These are phyloP conservation scores for Yamadazyma jaroonii DNA, from an alignment of 1,139 yeast species.

Conservation along the genomic window DNA sequence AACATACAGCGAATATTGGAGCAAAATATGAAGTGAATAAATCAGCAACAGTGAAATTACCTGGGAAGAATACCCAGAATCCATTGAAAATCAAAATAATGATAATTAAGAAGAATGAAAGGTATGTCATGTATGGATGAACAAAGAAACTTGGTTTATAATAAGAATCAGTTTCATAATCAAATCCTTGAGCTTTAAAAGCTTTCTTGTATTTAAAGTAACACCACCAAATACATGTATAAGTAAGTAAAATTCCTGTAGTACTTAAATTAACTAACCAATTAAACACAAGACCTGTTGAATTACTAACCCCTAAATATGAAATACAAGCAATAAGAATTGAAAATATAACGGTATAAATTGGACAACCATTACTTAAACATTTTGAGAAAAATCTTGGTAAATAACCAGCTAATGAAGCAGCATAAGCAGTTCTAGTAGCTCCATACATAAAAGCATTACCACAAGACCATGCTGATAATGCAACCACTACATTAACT, in stretches of 20 bases:
- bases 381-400: slow-evolving; percentile 35
- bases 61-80: slow-evolving; percentile 42
- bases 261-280: slow-evolving; percentile 44
- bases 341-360: slow-evolving; percentile 27
- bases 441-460: slow-evolving; percentile 36
- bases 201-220: slow-evolving; percentile 40
- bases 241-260: slow-evolving; percentile 48
- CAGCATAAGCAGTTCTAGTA: slow-evolving; percentile 34
- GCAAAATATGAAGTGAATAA: slow-evolving; percentile 41
- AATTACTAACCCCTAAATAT: slow-evolving; percentile 25
- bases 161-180: slow-evolving; percentile 21
- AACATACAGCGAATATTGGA: slow-evolving; percentile 27
- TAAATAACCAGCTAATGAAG: slow-evolving; percentile 35
- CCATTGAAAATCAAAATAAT: slow-evolving; percentile 37
- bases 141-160: slow-evolving; percentile 25
- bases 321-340: slow-evolving; percentile 24
- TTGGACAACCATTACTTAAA: slow-evolving; percentile 34
- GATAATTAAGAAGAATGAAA: slow-evolving; percentile 25
- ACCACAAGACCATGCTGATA: slow-evolving; percentile 41
- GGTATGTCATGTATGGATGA: slow-evolving; percentile 33
- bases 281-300: slow-evolving; percentile 31
- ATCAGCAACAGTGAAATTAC: slow-evolving; percentile 32
- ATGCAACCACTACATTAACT: slow-evolving; percentile 33
- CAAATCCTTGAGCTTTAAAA: slow-evolving; percentile 30
- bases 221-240: slow-evolving; percentile 47